Evolutionary conservation across 495 filamentous ascomycete species (phyloP).

Genomic region (Haplographium delicatum): DNA sequence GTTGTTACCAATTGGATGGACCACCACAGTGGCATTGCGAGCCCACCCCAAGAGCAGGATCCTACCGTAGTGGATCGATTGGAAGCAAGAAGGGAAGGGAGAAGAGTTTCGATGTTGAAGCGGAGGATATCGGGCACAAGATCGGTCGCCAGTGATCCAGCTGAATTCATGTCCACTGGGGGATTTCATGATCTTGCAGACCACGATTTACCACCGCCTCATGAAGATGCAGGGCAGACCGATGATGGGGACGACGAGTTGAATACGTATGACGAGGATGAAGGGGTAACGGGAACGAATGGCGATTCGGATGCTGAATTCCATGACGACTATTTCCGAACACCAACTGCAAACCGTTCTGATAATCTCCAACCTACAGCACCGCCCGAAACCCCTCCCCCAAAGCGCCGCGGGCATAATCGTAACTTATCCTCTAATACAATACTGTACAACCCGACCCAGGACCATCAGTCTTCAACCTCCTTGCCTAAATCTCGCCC

Average conservation of each 20-base stretch:
- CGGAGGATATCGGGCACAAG: slow-evolving; percentile 39
- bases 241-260: slow-evolving; percentile 88
- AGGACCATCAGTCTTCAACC: slow-evolving; percentile 25
- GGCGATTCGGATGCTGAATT: slow-evolving; percentile 26
- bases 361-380: neutral
- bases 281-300: slow-evolving; percentile 22
- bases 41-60: slow-evolving; percentile 59
- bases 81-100: slow-evolving; percentile 38
- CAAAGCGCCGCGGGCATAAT: slow-evolving; percentile 30
- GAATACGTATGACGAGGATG: slow-evolving; percentile 71
- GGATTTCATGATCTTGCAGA: slow-evolving; percentile 27
- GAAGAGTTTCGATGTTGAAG: slow-evolving; percentile 10
- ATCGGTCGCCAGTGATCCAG: slow-evolving; percentile 50
- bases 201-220: slow-evolving; percentile 33
- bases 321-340: slow-evolving; percentile 21
- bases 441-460: slow-evolving; percentile 62
- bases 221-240: slow-evolving; percentile 30
- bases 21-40: slow-evolving; percentile 55
- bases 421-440: slow-evolving; percentile 74
- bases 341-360: slow-evolving; percentile 27
- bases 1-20: slow-evolving; percentile 88
- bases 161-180: slow-evolving; percentile 42
- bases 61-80: slow-evolving; percentile 51
- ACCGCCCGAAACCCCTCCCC: slow-evolving; percentile 13
- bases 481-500: slow-evolving; percentile 31